Conservation (phyloP, 2,329 filamentous ascomycete genomes). For the Phyllosticta citrichinensis region DNA sequence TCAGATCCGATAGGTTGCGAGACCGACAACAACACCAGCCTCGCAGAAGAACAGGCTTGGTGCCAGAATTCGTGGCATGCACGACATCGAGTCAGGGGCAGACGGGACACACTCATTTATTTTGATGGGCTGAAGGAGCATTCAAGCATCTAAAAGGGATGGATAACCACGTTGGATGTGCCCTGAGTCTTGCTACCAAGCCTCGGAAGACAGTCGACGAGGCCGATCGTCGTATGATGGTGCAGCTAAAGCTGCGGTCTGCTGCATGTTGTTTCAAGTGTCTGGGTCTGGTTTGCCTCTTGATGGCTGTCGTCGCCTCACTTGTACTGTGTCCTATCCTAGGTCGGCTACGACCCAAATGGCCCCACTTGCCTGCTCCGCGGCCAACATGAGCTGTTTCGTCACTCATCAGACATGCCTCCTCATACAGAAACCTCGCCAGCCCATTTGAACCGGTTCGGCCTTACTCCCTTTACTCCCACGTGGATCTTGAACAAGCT, state of each 20-base stretch:
- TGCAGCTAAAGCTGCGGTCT: neutral
- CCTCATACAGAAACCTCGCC: neutral
- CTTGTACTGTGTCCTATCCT: neutral
- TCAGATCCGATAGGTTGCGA: neutral
- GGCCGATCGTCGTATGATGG: neutral
- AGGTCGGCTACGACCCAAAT: neutral
- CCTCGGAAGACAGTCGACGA: neutral
- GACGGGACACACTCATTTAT: no score
- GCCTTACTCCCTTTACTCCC: conserved; percentile 50
- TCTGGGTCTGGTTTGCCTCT: neutral
- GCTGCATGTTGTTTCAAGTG: neutral
- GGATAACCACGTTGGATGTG: no score
- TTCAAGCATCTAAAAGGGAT: no score
- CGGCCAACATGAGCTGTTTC: neutral
- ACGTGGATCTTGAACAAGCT: conserved; percentile 67
- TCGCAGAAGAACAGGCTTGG: neutral
- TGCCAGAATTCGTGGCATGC: no score
- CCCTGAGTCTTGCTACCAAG: no score
- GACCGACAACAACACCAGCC: neutral
- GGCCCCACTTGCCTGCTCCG: conserved; percentile 2
- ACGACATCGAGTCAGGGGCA: no score
- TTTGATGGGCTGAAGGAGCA: no score
- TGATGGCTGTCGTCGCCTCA: neutral
- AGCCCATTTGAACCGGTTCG: conserved; percentile 20
- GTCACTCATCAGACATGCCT: neutral